These are phyloP conservation scores for Pouteria glomerata DNA, from an alignment of 148 eudicot genomes.

Conservation along the genomic window DNA sequence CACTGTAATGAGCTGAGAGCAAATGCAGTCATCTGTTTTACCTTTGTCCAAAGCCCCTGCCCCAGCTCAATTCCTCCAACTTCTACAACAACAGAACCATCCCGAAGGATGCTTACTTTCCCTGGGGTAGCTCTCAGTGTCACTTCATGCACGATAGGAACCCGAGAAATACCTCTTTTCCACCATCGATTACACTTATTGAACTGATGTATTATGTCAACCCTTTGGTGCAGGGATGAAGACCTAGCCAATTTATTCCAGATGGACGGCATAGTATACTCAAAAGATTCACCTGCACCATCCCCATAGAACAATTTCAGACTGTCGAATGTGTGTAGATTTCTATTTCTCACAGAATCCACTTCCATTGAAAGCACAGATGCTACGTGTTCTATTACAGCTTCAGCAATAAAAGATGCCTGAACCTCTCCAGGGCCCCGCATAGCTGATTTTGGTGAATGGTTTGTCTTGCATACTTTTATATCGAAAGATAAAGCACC, in stretches of 20 bases:
- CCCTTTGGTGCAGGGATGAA: slow-evolving; percentile 42
- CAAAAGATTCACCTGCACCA: slow-evolving; percentile 45
- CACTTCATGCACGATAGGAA: slow-evolving; percentile 60
- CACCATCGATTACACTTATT: slow-evolving; percentile 51
- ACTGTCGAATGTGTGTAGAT: slow-evolving; percentile 64
- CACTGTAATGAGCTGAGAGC: slow-evolving; percentile 52
- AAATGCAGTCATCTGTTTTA: slow-evolving; percentile 78
- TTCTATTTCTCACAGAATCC: slow-evolving; percentile 54
- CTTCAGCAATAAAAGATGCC: slow-evolving; percentile 77
- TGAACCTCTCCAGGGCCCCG: slow-evolving; percentile 87
- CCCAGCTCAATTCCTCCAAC: slow-evolving; percentile 93
- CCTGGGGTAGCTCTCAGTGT: slow-evolving; percentile 57
- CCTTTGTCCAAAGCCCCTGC: slow-evolving; percentile 95
- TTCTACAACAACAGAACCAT: slow-evolving; percentile 87
- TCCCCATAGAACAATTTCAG: slow-evolving; percentile 43
- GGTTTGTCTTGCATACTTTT: slow-evolving; percentile 85
- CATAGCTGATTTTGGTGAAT: slow-evolving; percentile 70
- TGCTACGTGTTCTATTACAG: slow-evolving; percentile 80
- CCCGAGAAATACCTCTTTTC: slow-evolving; percentile 77
- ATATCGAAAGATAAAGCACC: slow-evolving; percentile 77
- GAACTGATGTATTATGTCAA: slow-evolving; percentile 31
- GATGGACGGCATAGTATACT: slow-evolving; percentile 72
- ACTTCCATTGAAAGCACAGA: slow-evolving; percentile 53
- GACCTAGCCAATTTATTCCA: slow-evolving; percentile 60
- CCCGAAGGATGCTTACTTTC: slow-evolving; percentile 75